Evolutionary conservation across 345 rosid species (phyloP).

Genomic region (Turritis glabra): DNA sequence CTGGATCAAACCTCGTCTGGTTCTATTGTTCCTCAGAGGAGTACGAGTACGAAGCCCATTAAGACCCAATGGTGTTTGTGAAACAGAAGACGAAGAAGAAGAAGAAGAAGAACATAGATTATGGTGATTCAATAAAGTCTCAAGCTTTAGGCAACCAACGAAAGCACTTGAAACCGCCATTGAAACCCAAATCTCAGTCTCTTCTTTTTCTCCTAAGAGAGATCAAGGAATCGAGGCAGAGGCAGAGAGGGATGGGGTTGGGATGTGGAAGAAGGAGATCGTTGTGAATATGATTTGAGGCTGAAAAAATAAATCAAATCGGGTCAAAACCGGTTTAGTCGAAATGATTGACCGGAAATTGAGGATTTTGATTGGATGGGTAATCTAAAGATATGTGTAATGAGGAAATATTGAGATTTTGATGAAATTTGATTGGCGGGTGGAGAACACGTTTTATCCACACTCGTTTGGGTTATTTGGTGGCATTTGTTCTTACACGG

Average conservation of each 20-base stretch:
- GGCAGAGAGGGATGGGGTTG: slow-evolving; percentile 38
- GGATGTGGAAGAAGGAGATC: slow-evolving; percentile 37
- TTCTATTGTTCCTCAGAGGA: slow-evolving; percentile 35
- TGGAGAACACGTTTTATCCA: slow-evolving; percentile 64
- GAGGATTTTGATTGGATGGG: slow-evolving; percentile 15
- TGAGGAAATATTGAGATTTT: slow-evolving; percentile 20
- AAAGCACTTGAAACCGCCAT: slow-evolving; percentile 55
- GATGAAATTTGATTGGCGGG: slow-evolving; percentile 61
- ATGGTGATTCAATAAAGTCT: slow-evolving; percentile 45
- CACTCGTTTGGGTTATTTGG: slow-evolving; percentile 40
- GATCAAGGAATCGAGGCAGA: slow-evolving; percentile 23
- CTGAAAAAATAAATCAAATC: slow-evolving; percentile 16
- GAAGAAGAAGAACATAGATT: slow-evolving; percentile 33
- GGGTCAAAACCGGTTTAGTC: slow-evolving; percentile 35
- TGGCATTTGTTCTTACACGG: slow-evolving; percentile 32
- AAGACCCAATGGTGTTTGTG: slow-evolving; percentile 38
- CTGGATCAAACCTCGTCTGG: slow-evolving; percentile 36
- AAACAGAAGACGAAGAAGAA: slow-evolving; percentile 22
- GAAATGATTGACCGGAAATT: slow-evolving; percentile 5
- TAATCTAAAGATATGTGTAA: slow-evolving; percentile 2
- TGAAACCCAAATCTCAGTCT: not conserved
- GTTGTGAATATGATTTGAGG: slow-evolving; percentile 26
- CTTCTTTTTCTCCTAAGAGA: slow-evolving; percentile 7
- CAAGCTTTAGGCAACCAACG: slow-evolving; percentile 50
- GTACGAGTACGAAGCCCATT: slow-evolving; percentile 34